A percentile compares a stretch with the other conserved stretches of the same genome.
phyloP scores from a whole-genome alignment of 495 filamentous ascomycete species.

The Xylaria venustula region DNA sequence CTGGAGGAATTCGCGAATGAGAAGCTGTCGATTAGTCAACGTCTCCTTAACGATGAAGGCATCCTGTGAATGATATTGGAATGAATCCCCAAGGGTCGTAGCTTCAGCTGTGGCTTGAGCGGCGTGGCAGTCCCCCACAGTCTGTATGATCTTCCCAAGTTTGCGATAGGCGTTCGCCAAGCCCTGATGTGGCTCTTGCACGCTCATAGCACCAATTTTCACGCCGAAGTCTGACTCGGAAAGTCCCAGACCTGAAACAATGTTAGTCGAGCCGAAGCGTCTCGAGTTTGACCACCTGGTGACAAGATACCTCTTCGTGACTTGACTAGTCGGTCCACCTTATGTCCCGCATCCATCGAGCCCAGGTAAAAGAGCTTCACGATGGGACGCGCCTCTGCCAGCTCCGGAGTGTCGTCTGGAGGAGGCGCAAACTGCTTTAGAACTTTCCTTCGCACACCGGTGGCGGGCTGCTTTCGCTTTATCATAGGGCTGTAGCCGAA shows the following conservation, averaged over 20 bases:
- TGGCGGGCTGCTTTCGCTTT: slow-evolving; percentile 94
- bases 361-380: slow-evolving; percentile 96
- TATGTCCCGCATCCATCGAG: slow-evolving; percentile 92
- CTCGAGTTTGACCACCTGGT: neutral
- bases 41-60: slow-evolving; percentile 99
- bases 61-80: slow-evolving; percentile 93
- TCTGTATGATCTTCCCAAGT: slow-evolving; percentile 88
- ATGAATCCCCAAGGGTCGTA: slow-evolving; percentile 87
- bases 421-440: slow-evolving; percentile 99
- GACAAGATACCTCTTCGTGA: slow-evolving; percentile 72
- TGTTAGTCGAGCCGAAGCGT: slow-evolving; percentile 12
- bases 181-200: slow-evolving; percentile 86
- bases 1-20: slow-evolving; percentile 90
- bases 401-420: slow-evolving; percentile 93
- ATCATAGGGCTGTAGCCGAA: slow-evolving; percentile 97
- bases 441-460: slow-evolving; percentile 88
- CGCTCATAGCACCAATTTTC: slow-evolving; percentile 78
- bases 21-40: slow-evolving; percentile 95
- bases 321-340: slow-evolving; percentile 92
- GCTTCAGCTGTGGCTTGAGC: slow-evolving; percentile 96
- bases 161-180: slow-evolving; percentile 90
- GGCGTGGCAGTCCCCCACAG: slow-evolving; percentile 92
- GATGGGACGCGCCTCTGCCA: slow-evolving; percentile 81
- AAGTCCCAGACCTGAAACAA: slow-evolving; percentile 72
- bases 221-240: slow-evolving; percentile 92